Conservation (phyloP, 2,329 filamentous ascomycete genomes). For the Aspergillus pseudoterreus region DNA sequence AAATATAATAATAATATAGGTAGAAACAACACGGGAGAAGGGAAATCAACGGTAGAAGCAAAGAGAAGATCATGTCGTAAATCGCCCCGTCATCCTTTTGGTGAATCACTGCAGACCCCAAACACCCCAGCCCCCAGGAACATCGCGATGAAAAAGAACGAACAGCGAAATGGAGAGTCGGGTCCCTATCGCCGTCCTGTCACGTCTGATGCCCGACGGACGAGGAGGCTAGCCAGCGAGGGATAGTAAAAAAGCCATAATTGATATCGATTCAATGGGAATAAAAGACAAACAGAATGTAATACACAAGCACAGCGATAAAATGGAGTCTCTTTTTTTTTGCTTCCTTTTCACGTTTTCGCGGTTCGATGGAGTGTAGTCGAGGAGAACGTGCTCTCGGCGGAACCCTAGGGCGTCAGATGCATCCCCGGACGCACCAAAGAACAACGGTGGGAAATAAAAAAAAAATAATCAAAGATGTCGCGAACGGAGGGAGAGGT, state of each 20-base stretch:
- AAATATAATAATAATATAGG: background rate
- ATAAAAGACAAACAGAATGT: slow-evolving; percentile 3
- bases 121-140: background rate
- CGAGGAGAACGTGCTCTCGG: background rate
- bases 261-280: slow-evolving; percentile 8
- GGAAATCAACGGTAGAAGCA: background rate
- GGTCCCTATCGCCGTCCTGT: slow-evolving; percentile 1
- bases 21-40: slow-evolving; percentile 8
- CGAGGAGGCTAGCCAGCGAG: background rate
- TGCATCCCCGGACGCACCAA: no score
- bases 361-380: background rate
- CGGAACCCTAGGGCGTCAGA: background rate
- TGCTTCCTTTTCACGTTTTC: background rate
- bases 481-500: slow-evolving; percentile 2
- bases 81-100: background rate
- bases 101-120: background rate
- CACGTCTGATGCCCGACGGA: background rate
- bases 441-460: background rate
- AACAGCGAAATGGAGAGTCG: background rate
- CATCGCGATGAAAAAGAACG: background rate
- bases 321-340: slow-evolving; percentile 1
- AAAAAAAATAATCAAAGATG: slow-evolving; percentile 1
- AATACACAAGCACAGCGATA: slow-evolving; percentile 1
- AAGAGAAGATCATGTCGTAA: background rate
- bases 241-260: background rate